These are phyloP conservation scores for Acanthochlamys bracteata DNA, from an alignment of 106 monocot species.

Conservation along the genomic window DNA sequence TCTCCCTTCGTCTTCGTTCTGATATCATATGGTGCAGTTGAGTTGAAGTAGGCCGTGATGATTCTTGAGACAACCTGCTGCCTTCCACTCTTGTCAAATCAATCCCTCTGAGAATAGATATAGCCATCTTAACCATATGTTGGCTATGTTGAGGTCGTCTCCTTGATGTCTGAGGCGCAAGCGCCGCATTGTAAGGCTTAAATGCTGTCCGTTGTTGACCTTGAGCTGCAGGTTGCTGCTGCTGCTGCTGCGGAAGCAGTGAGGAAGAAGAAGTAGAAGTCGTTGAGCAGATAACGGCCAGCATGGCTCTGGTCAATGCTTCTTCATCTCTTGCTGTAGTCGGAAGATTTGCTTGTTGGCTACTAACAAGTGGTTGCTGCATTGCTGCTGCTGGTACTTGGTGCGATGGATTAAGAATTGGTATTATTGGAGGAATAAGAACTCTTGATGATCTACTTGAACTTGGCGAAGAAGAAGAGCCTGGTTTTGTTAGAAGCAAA, in stretches of 20 bases:
- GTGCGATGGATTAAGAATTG: not conserved
- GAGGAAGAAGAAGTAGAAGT: conserved; percentile 12
- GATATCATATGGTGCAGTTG: conserved; percentile 82
- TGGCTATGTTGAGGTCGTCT: conserved; percentile 15
- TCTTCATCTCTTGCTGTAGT: conserved; percentile 40
- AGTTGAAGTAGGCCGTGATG: conserved; percentile 13
- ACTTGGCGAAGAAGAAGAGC: not conserved
- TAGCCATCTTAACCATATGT: conserved; percentile 44
- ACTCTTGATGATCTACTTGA: not conserved
- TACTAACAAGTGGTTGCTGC: conserved; percentile 1
- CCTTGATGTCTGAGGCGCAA: not conserved
- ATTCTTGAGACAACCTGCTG: not conserved
- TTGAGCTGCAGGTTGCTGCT: not conserved
- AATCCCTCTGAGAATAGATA: conserved; percentile 32
- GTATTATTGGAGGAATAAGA: not conserved
- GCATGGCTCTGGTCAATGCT: conserved; percentile 50
- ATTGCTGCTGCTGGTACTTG: conserved; percentile 4
- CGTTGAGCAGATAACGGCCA: conserved; percentile 50
- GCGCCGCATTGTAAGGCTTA: conserved; percentile 28
- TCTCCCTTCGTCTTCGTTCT: conserved; percentile 73
- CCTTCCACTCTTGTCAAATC: not conserved
- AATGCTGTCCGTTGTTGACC: conserved; percentile 25
- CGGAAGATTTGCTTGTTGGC: conserved; percentile 6
- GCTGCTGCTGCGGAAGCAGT: not conserved
- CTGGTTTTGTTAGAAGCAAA: conserved; percentile 11